Evolutionary conservation across 1,284 basidiomycete species (phyloP), one percentile per base, ranked within the genome.

Genomic region (Tremellales sp.): DNA sequence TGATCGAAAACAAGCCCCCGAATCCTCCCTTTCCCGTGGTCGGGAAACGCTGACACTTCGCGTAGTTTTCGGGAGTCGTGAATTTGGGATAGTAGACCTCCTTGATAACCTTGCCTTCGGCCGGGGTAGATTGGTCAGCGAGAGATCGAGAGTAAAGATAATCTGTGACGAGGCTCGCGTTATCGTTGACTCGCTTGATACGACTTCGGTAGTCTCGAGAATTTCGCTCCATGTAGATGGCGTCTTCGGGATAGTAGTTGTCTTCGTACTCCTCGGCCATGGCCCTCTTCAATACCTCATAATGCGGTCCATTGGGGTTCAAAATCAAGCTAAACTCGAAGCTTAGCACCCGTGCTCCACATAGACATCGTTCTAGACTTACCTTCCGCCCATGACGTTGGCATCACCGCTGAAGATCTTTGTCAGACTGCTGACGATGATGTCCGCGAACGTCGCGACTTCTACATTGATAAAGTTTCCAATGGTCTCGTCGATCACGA

Each of bases 341-440:
- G 39, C 42, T 32, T 25, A 24, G 13, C 32, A 26, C 18, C 9
- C 38, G 10, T 12, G 12, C 22, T 33, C 13, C 19, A 13, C 27
- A 29, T 24, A 45, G 45, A 22, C 18, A 41, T 31, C 22, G 44
- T 21, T 24, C 27, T 12, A 22, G 14, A 70, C 80, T 41, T 60
- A 91, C 90, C 86, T 87, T 59, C 94, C 94, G 43, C 94, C 94
- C 94, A 98, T 97, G 47, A 94, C 92, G 64, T 98, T 98, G 26
- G 85, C 81, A 49, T 90, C 87, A 3, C 94, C 94, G 52, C 88
- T 92, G 73, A 99, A 98, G 21, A 98, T 80, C 75, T 98, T 98
- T 38, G 88, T 88, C 62, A 98, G 73, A 68, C 88, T 93, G 61
- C 87, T 91, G 43, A 87, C 93, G n/a, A 97, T 83, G 24, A 98